Base-by-base conservation (phyloP, 352 stramenopile species). In the Saprolegnia parasitica region DNA sequence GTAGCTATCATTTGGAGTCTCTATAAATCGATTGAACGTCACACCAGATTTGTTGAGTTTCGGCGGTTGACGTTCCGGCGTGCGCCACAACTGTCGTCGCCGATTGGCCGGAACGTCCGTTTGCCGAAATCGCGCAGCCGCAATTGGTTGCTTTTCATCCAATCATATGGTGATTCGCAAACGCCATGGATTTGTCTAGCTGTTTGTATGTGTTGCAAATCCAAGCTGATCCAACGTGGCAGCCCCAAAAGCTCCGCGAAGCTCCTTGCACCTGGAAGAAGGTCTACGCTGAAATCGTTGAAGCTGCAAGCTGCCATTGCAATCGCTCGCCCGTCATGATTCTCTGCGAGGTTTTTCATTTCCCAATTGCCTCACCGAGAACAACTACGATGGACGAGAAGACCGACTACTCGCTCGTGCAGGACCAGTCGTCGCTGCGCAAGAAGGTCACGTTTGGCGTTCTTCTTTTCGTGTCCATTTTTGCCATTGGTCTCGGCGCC, bases 371-470 rank as follows among this genome's bases (percentile, higher is more conserved):
- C 52, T 42, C 11, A 15, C 35, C 35, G n/a, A n/a, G n/a, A 35
- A 21, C n/a, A 35, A 35, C 29, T 35, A 55, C 47, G n/a, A 55
- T 55, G 47, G 47, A 55, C 13, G 35, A 60, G 35, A 40, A 40
- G 24, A 40, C 24, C 13, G 35, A 60, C 35, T 60, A 60, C 52
- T 3, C 52, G 13, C 24, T 60, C 9, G 35, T 60, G 24, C 35
- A 35, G 16, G 52, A 60, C 52, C 52, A 60, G 35, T 60, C 52
- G 24, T 15, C 52, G 24, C 35, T 60, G 52, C 52, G 52, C 2
- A 60, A 60, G 35, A 60, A 60, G 35, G 52, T 60, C n/a, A 60
- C 52, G 24, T 9, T 3, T 11, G 52, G 24, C 9, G 52, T 60
- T 3, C 11, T 18, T 24, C 4, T 11, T 8, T 60, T 60, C 35